Percentiles rank a stretch among this genome's conserved stretches.
Evolutionary conservation across 1,284 basidiomycete genomes (phyloP).

Genomic region (Fomitopsis betulina): DNA sequence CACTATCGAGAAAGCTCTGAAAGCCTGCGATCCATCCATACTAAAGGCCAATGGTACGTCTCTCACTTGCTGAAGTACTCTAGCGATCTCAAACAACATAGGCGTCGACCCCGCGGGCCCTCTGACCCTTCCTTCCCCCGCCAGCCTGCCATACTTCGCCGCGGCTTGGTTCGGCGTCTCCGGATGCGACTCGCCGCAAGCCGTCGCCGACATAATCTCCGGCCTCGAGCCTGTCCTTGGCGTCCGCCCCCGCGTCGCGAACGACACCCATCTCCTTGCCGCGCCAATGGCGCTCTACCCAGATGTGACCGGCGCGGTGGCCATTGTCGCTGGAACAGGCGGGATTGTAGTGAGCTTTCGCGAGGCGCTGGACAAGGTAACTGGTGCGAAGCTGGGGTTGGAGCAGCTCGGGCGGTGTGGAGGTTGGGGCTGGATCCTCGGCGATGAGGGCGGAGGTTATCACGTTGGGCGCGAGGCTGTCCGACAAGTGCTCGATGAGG

Average conservation of each 20-base stretch:
- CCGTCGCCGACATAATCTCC: constrained; percentile 46
- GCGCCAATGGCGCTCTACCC: constrained; percentile 57
- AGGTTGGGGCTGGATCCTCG: constrained; percentile 81
- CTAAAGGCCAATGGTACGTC: constrained; percentile 4
- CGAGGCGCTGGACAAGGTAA: constrained; percentile 19
- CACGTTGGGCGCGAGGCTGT: constrained; percentile 70
- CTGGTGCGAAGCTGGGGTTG: constrained; percentile 29
- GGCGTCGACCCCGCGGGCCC: not conserved
- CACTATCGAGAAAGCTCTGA: constrained; percentile 52
- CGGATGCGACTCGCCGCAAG: constrained; percentile 67
- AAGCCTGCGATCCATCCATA: constrained; percentile 26
- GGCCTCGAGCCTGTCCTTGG: constrained; percentile 54
- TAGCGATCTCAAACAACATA: not conserved
- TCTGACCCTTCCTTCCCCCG: constrained; percentile 35
- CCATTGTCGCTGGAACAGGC: constrained; percentile 71
- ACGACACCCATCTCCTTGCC: constrained; percentile 73
- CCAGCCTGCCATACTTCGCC: constrained; percentile 39
- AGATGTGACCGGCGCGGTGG: constrained; percentile 56
- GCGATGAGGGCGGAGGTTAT: constrained; percentile 77
- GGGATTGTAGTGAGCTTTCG: constrained; percentile 63
- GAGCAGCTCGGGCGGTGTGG: constrained; percentile 65
- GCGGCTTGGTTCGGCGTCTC: constrained; percentile 77
- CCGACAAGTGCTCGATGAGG: constrained; percentile 55
- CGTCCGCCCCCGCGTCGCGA: constrained; percentile 54
- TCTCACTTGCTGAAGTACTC: constrained; percentile 23